A percentile compares a stretch with the other conserved stretches of the same genome.
Conservation (phyloP, 83 land plant species). For the Diphasiastrum complanatum region DNA sequence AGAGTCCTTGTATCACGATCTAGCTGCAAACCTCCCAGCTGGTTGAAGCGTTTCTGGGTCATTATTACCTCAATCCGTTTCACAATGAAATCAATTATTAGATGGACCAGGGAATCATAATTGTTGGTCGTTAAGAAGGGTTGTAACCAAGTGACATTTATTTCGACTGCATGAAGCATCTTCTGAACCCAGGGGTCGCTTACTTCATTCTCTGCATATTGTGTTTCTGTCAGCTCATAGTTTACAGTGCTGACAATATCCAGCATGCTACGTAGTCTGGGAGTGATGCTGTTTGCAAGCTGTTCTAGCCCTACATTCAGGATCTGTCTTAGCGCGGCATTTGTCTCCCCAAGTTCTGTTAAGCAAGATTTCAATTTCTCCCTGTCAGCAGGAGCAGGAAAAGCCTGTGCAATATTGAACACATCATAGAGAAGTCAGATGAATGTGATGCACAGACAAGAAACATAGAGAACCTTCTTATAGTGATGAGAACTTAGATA, state of each 20-base stretch:
- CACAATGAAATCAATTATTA: slow-evolving; percentile 69
- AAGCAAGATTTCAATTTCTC: slow-evolving; percentile 86
- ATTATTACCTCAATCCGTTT: slow-evolving; percentile 84
- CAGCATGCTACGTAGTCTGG: slow-evolving; percentile 70
- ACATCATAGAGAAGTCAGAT: slow-evolving; percentile 1
- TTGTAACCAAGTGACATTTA: slow-evolving; percentile 76
- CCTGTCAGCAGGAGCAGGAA: slow-evolving; percentile 71
- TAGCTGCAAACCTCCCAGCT: slow-evolving; percentile 90
- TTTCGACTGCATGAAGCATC: slow-evolving; percentile 74
- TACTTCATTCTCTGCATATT: slow-evolving; percentile 84
- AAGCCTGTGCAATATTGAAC: slow-evolving; percentile 45
- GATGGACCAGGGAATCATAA: slow-evolving; percentile 74
- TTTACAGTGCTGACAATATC: slow-evolving; percentile 65
- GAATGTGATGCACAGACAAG: too few species aligned
- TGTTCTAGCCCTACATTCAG: slow-evolving; percentile 71
- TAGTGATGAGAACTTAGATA: too few species aligned
- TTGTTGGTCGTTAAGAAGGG: slow-evolving; percentile 74
- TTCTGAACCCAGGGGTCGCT: slow-evolving; percentile 96
- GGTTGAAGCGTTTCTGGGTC: slow-evolving; percentile 92
- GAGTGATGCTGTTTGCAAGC: slow-evolving; percentile 58
- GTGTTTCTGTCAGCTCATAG: slow-evolving; percentile 80
- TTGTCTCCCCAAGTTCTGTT: slow-evolving; percentile 70
- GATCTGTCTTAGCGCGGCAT: slow-evolving; percentile 58
- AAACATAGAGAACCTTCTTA: too few species aligned
- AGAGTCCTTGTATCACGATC: slow-evolving; percentile 82